Base-by-base conservation (phyloP, 257 asterid species). In the Prunella vulgaris region DNA sequence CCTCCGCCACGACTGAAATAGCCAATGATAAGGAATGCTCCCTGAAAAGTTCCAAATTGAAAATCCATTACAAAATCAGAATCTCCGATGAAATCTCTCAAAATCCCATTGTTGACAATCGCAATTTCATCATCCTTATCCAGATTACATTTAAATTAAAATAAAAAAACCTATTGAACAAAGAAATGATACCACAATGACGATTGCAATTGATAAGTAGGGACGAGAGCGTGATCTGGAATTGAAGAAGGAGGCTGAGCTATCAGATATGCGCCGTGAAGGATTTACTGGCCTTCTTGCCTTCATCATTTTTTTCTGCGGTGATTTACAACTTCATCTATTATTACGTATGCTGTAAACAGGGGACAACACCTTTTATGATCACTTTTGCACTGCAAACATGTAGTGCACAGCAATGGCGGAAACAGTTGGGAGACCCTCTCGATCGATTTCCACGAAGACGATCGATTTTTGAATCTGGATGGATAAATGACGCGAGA, bases 241-340 rank as follows among this genome's bases (percentile, higher is more conserved):
- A 63, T 68, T 78, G 27, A 64, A 71, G 21, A 46, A 17, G 25
- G 93, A 69, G 30, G 75, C 68, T 14, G 81, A 52, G 27, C 64
- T 42, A 30, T 77, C 86, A 14, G 87, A 73, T n/a, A 71, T 57
- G 64, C 88, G 82, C 25, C 86, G 79, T 17, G 94, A 79, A 56
- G 88, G 94, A 75, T 87, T 84, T 49, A 84, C 77, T 4, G 90
- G 87, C 77, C 90, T 73, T 72, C 94, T 78, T 48, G 88, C 73
- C 66, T 51, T 60, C 85, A 81, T 79, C 42, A 35, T 18, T 18
- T 52, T 20, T 20, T 66, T 9, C n/a, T n/a, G n/a, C 9, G 27
- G 28, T 32, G 48, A 32, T 60, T 60, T 28, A 15, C 44, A 53
- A 8, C 30, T 6, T 53, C 60, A 22, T 21, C 30, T 53, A 21